These are phyloP conservation scores for Melanomma pulvis-pyrius DNA, from an alignment of 495 filamentous ascomycete genomes.

Conservation along the genomic window DNA sequence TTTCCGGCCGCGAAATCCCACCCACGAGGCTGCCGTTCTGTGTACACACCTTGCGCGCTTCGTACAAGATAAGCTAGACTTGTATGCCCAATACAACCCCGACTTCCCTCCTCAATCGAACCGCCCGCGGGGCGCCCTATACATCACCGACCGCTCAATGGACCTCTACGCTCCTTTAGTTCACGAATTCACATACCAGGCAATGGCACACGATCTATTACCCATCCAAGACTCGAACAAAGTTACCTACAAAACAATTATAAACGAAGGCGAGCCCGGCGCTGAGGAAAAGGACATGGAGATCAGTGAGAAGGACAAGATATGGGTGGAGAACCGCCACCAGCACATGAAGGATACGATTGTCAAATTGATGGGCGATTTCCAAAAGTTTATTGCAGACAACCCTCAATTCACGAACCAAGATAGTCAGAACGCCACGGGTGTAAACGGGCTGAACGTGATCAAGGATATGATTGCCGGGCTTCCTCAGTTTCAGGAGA, in stretches of 20 bases:
- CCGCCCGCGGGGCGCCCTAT: conserved; percentile 78
- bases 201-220: conserved; percentile 93
- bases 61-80: conserved; percentile 85
- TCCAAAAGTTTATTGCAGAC: conserved; percentile 83
- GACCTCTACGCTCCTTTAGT: conserved; percentile 83
- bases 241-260: conserved; percentile 75
- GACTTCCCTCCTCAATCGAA: conserved; percentile 81
- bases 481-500: conserved; percentile 88
- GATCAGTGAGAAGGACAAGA: conserved; percentile 81
- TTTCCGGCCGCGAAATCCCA: conserved; percentile 71
- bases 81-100: conserved; percentile 76
- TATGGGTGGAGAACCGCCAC: conserved; percentile 93
- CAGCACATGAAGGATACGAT: conserved; percentile 98
- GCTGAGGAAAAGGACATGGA: conserved; percentile 86
- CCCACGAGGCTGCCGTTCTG: conserved; percentile 84
- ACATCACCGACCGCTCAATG: conserved; percentile 90
- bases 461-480: conserved; percentile 98
- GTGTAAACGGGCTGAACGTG: conserved; percentile 80
- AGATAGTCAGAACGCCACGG: conserved; percentile 65
- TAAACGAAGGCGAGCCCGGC: conserved; percentile 68
- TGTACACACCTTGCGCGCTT: conserved; percentile 88
- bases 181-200: conserved; percentile 98
- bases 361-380: conserved; percentile 88
- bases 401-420: conserved; percentile 92
- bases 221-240: conserved; percentile 86